These are phyloP conservation scores for Jackrogersella minutella DNA, from an alignment of 495 filamentous ascomycete species.

Conservation along the genomic window DNA sequence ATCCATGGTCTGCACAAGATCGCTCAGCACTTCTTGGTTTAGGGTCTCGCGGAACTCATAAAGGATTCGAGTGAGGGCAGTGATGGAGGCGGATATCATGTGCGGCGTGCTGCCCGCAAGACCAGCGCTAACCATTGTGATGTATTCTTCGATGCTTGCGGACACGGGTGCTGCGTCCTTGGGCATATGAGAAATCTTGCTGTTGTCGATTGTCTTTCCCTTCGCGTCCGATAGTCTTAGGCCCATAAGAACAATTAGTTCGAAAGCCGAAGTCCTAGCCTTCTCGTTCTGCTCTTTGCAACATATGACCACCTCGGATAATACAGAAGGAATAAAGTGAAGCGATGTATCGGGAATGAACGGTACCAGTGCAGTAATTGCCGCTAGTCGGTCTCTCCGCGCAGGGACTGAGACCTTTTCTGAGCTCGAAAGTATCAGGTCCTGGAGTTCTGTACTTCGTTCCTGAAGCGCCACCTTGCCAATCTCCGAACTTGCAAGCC, in stretches of 20 bases:
- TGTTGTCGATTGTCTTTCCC: conserved; percentile 81
- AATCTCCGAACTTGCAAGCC: conserved; percentile 78
- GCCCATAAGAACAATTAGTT: conserved; percentile 87
- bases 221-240: conserved; percentile 71
- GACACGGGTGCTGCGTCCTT: conserved; percentile 75
- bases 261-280: conserved; percentile 86
- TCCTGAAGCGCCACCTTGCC: conserved; percentile 75
- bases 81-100: conserved; percentile 94
- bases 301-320: conserved; percentile 92
- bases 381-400: conserved; percentile 81
- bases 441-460: conserved; percentile 77
- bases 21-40: conserved; percentile 62
- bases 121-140: conserved; percentile 97
- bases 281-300: conserved; percentile 98
- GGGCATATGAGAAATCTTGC: conserved; percentile 84
- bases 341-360: conserved; percentile 77
- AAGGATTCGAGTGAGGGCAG: conserved; percentile 86
- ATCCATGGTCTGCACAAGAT: conserved; percentile 90
- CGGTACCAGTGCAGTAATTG: conserved; percentile 78
- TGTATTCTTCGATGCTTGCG: conserved; percentile 90
- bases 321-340: conserved; percentile 89
- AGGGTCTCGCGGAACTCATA: conserved; percentile 82
- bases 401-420: conserved; percentile 86
- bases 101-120: conserved; percentile 90
- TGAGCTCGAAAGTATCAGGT: conserved; percentile 74